Evolutionary conservation across 106 monocot genomes (phyloP).

Genomic region (Allium cepa): DNA sequence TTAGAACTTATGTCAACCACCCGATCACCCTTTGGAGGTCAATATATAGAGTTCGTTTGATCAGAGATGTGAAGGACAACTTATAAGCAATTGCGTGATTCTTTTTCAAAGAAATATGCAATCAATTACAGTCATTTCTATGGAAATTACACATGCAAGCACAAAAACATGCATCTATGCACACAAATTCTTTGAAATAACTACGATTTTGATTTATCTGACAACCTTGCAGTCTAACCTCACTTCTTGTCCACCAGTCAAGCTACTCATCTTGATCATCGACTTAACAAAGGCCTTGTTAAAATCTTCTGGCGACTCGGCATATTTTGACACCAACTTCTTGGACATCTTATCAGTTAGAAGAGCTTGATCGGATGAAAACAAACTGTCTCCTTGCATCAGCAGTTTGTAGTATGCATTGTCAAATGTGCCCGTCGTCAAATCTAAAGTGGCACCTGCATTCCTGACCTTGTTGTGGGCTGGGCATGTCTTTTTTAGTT

Average conservation of each 20-base stretch:
- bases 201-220: too few relatives aligned
- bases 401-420: conserved; percentile 73
- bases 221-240: conserved; percentile 58
- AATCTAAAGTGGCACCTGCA: conserved; percentile 57
- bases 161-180: too few relatives aligned
- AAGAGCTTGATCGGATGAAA: conserved; percentile 76
- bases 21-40: too few relatives aligned
- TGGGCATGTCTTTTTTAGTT: conserved; percentile 44
- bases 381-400: conserved; percentile 42
- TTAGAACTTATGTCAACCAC: too few relatives aligned
- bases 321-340: conserved; percentile 31
- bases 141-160: too few relatives aligned
- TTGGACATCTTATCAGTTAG: conserved; percentile 36
- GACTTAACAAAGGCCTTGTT: conserved; percentile 51
- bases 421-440: conserved; percentile 49
- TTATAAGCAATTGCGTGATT: too few relatives aligned
- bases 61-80: too few relatives aligned
- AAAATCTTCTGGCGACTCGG: conserved; percentile 46
- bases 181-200: too few relatives aligned
- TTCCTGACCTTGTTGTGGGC: conserved; percentile 51
- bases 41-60: too few relatives aligned
- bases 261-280: conserved; percentile 70
- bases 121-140: too few relatives aligned
- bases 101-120: too few relatives aligned
- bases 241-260: conserved; percentile 58